Conservation (phyloP, 495 filamentous ascomycete species). For the Penicillium verhagenii region DNA sequence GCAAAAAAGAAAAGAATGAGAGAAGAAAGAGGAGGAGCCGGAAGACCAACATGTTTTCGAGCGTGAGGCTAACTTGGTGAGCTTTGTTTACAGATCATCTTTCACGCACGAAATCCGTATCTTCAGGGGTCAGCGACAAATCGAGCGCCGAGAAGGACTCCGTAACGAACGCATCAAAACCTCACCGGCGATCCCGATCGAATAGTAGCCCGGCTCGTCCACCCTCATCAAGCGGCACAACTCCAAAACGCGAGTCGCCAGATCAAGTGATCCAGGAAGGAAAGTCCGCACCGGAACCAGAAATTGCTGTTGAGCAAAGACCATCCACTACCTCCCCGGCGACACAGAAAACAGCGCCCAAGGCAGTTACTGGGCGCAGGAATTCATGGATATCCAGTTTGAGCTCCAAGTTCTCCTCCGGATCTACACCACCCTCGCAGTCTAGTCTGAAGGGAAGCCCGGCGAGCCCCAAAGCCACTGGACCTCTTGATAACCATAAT, state of each 20-base stretch:
- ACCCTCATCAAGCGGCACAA: conserved; percentile 12
- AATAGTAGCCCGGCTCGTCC: conserved; percentile 24
- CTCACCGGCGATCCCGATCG: conserved; percentile 24
- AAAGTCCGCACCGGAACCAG: conserved; percentile 6
- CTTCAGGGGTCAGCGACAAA: conserved; percentile 32
- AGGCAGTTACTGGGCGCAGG: conserved; percentile 51
- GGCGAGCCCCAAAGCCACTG: conserved; percentile 45
- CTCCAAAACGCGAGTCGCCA: neutral
- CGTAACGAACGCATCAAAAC: conserved; percentile 15
- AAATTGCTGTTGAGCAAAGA: conserved; percentile 21
- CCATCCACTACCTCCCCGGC: conserved; percentile 21
- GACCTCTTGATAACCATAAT: conserved; percentile 45
- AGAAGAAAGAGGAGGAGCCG: neutral
- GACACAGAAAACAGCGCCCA: conserved; percentile 37
- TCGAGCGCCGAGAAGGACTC: conserved; percentile 22
- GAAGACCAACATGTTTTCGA: neutral
- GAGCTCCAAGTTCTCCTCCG: conserved; percentile 87
- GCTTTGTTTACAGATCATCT: conserved; percentile 27
- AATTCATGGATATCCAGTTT: conserved; percentile 90
- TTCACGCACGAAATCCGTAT: conserved; percentile 40
- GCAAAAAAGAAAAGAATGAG: neutral
- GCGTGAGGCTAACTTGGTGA: neutral
- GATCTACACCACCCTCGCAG: conserved; percentile 49
- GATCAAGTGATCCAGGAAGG: neutral
- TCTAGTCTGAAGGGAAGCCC: conserved; percentile 40